Evolutionary conservation across 108 stramenopile genomes (phyloP).

Genomic region (Pseudonitzschia pungens): DNA sequence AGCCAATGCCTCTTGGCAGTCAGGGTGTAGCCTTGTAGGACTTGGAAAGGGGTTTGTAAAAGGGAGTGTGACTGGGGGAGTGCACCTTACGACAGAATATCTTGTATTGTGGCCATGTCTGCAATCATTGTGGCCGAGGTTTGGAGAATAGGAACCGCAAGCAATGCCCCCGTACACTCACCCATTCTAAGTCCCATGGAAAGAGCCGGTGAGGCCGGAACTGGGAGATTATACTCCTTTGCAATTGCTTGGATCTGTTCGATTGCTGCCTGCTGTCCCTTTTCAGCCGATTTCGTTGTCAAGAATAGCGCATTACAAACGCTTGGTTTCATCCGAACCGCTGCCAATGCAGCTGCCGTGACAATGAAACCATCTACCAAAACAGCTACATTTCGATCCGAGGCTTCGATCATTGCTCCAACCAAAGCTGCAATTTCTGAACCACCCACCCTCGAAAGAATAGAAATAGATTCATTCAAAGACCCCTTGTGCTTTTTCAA

Average conservation of each 20-base stretch:
- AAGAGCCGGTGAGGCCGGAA: constrained; percentile 48
- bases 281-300: constrained; percentile 66
- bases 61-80: no score
- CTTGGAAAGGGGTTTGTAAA: no score
- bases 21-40: no score
- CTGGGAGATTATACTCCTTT: constrained; percentile 40
- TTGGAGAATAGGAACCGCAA: constrained; percentile 55
- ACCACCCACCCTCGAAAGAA: constrained; percentile 61
- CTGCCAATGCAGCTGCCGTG: constrained; percentile 69
- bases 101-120: constrained; percentile 57
- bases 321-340: constrained; percentile 49
- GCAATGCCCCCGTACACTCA: constrained; percentile 59
- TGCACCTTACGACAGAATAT: constrained; percentile 27
- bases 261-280: constrained; percentile 54
- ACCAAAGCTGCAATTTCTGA: constrained; percentile 80
- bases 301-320: constrained; percentile 55
- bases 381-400: constrained; percentile 51
- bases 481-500: constrained; percentile 38
- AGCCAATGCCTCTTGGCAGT: no score
- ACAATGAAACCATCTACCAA: constrained; percentile 85
- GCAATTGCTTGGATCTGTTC: constrained; percentile 52
- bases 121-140: constrained; percentile 51
- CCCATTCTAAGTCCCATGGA: constrained; percentile 73
- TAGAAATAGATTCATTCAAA: constrained; percentile 11
- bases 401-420: constrained; percentile 66